Base-by-base conservation (phyloP, 164 flowering plant species). In the Dillenia suffruticosa region DNA sequence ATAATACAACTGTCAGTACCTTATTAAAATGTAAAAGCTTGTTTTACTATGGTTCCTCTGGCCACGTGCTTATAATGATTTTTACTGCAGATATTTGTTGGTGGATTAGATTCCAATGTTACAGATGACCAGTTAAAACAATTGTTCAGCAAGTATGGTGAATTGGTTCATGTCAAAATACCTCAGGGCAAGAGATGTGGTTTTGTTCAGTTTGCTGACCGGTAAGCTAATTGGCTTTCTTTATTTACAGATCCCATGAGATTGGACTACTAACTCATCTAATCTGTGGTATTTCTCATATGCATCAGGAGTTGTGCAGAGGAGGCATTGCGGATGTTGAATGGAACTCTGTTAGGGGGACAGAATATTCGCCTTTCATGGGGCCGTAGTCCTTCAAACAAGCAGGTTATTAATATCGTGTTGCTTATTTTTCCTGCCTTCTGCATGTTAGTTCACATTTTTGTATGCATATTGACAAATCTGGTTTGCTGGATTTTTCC, bases 111-210 rank as follows among this genome's bases (percentile, higher is more conserved):
- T 74, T 49, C 91, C 1, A 81, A 68, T 74, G 88, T 88, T 9
- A 76, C 85, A 1, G 96, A 92, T 65, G 98, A 88, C 9, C 74
- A 74, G 64, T 74, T 92, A 71, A 85, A 80, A 62, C 82, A 82
- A 70, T 76, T 81, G 14, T 92, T 92, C 62, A 56, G 86, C 62
- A 82, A 82, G 59, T 88, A 72, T 74, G 96, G 96, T 9, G 82
- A 85, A 54, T 58, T 92, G 43, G 72, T 84, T 14, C 91, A 86
- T 72, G 96, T 92, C 54, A 92, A 92, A 70, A 88, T 92, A 58
- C 98, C 98, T 10, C 63, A 74, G 9, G 95, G 95, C 67, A 92
- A 92, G 63, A 74, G 95, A 44, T 92, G 98, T 71, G 98, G 96
- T 2, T 89, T 92, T 81, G 98, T 92, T 68, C 96, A 92, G 62